Base-by-base conservation (phyloP, 805 yeast species). In the Starmerella gropengiesseri region DNA sequence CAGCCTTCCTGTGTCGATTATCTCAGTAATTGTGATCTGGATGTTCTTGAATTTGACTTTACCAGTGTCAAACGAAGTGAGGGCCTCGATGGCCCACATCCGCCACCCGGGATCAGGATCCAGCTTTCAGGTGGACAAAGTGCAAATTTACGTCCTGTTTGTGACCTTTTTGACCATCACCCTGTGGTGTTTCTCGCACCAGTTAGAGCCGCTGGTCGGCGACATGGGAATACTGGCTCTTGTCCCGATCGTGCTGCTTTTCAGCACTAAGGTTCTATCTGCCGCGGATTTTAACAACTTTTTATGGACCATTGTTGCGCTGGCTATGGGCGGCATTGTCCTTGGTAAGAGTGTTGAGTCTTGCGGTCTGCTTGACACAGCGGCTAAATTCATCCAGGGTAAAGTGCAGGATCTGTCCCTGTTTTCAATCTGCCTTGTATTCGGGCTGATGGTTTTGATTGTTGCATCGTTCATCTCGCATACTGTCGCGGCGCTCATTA, bases 321-420 rank as follows among this genome's bases (percentile, higher is more conserved):
- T 89, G 49, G 96, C 97, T 4, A 91, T 89, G 98, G 98, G 98
- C 25, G 98, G 98, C 48, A 74, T 89, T 40, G 94, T 95, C 0
- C 67, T 89, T 40, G 98, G 98, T 44, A 86, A 85, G 59, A 95
- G 95, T 0, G 97, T 89, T 1, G 77, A 94, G 1, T 78, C 91
- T 7, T 84, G 95, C 1, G 97, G 97, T 0, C 67, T 89, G 43
- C 69, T 89, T 44, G 70, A 76, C 6, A 78, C 89, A 0, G 78
- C 87, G 46, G 97, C 98, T 0, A 51, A 64, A 3, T 59, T 67
- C 1, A 81, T 91, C 45, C 85, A 82, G 56, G 55, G 61, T 2
- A 63, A 71, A 45, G 82, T 89, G n/a, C 71, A 70, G 44, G 77
- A 71, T 25, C 71, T 81, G 48, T 75, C 84, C 7, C 60, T 85